These are phyloP conservation scores for Camellia granthamiana DNA, from an alignment of 148 eudicot genomes.

Conservation along the genomic window DNA sequence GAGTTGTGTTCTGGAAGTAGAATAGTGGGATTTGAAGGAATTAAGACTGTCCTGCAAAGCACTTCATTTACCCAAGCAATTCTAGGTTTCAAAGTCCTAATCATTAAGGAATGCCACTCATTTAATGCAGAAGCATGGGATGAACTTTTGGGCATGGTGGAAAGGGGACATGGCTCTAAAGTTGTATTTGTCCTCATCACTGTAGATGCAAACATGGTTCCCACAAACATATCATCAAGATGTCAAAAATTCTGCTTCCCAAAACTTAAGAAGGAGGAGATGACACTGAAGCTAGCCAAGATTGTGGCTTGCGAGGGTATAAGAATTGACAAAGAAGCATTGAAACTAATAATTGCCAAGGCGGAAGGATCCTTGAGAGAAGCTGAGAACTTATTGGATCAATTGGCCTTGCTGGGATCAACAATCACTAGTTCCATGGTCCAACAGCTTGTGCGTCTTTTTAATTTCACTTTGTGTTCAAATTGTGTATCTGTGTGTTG, in stretches of 20 bases:
- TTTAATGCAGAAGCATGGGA: slow-evolving; percentile 23
- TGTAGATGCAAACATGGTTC: slow-evolving; percentile 8
- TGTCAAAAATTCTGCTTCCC: slow-evolving; percentile 27
- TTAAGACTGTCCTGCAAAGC: slow-evolving; percentile 23
- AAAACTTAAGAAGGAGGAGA: slow-evolving; percentile 19
- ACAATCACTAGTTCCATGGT: slow-evolving; percentile 25
- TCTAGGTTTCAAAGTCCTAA: slow-evolving; percentile 21
- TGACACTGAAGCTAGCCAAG: slow-evolving; percentile 12
- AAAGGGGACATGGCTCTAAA: slow-evolving; percentile 14
- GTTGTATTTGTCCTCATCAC: slow-evolving; percentile 23
- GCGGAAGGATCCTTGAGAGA: slow-evolving; percentile 27
- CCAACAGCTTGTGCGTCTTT: slow-evolving; percentile 24
- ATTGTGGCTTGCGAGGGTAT: slow-evolving; percentile 20
- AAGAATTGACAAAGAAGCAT: slow-evolving; percentile 19
- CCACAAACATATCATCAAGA: slow-evolving; percentile 20
- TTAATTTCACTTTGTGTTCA: no score
- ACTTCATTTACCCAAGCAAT: slow-evolving; percentile 21
- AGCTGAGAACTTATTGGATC: slow-evolving; percentile 30
- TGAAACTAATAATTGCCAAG: slow-evolving; percentile 19
- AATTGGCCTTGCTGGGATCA: slow-evolving; percentile 23
- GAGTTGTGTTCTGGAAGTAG: slow-evolving; percentile 21
- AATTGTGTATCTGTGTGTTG: not conserved
- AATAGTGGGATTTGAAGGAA: slow-evolving; percentile 11
- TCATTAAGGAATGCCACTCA: slow-evolving; percentile 23
- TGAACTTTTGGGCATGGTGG: slow-evolving; percentile 24